A percentile compares a stretch with the other conserved stretches of the same genome.
phyloP scores from a whole-genome alignment of 345 rosid genomes.

The Citrus australasica region DNA sequence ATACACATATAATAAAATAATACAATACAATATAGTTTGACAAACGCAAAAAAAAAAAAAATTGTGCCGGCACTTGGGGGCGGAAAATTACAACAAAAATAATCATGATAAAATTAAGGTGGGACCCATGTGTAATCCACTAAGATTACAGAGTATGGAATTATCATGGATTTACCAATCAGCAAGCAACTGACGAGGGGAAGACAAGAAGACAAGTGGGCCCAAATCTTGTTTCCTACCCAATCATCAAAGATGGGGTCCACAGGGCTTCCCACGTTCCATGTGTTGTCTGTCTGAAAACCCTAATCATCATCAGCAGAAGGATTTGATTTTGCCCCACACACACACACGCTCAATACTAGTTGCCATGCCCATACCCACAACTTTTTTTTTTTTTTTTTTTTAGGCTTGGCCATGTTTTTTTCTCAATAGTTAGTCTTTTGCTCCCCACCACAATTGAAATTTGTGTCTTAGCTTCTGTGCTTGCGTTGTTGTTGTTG shows the following conservation, averaged over 20 bases:
- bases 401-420: background rate
- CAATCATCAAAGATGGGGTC: constrained; percentile 45
- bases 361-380: constrained; percentile 6
- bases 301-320: constrained; percentile 15
- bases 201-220: constrained; percentile 47
- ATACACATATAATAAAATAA: too few species aligned
- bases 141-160: constrained; percentile 19
- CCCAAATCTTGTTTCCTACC: constrained; percentile 50
- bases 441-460: background rate
- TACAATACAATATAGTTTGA: too few species aligned
- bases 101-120: background rate
- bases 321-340: background rate
- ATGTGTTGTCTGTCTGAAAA: constrained; percentile 14
- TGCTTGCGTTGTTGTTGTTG: background rate
- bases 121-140: background rate
- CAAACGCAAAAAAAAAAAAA: background rate
- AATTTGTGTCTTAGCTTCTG: constrained; percentile 3
- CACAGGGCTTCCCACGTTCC: constrained; percentile 31
- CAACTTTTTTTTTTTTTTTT: background rate
- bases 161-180: constrained; percentile 14
- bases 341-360: background rate
- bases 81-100: background rate
- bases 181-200: constrained; percentile 17
- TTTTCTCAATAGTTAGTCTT: background rate
- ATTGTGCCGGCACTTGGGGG: background rate